Evolutionary conservation across 495 filamentous ascomycete species (phyloP), one percentile per base, ranked within the genome.

Genomic region (Penicillium simplicissimum): DNA sequence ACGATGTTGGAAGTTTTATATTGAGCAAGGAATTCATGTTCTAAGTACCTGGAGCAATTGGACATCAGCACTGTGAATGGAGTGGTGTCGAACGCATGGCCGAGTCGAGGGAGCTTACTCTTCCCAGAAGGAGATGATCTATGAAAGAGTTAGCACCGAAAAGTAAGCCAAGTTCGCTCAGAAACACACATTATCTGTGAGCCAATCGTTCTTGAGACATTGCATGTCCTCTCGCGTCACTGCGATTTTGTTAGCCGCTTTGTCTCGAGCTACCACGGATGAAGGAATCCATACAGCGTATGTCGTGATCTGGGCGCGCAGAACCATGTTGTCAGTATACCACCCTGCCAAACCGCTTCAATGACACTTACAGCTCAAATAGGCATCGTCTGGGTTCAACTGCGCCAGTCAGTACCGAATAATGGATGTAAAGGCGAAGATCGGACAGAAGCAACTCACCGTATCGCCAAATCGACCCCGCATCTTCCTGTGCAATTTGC

Each of bases 91-190:
- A 13, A 6, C 15, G n/a, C 21, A 4, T 11, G 8, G 8, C 43
- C 35, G 55, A 57, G 10, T 58, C 13, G 43, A 59, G 40, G 47
- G 43, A 34, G 79, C 86, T 75, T 87, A 97, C 86, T 97, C 95
- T 83, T 97, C 90, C 93, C 95, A 98, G 72, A 98, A 98, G 54
- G 92, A 90, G 52, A 98, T 98, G 52, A 81, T 70, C 79, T 81
- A 62, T 59, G 51, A 7, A 66, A 40, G 57, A 52, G 31, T 71
- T 62, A 67, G 57, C 43, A 60, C 33, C 15, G 45, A 37, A 58
- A 62, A 42, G 49, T 23, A 10, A 59, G 48, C 23, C 15, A 56
- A n/a, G 35, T 58, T 59, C 21, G 43, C 11, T 11, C 34, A 59
- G 42, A 52, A 59, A 75, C 88, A 58, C 84, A 96, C 93, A 79